Evolutionary conservation across 441 rosid genomes (phyloP), one percentile per base, ranked within the genome.

Genomic region (Eutrema salsugineum): DNA sequence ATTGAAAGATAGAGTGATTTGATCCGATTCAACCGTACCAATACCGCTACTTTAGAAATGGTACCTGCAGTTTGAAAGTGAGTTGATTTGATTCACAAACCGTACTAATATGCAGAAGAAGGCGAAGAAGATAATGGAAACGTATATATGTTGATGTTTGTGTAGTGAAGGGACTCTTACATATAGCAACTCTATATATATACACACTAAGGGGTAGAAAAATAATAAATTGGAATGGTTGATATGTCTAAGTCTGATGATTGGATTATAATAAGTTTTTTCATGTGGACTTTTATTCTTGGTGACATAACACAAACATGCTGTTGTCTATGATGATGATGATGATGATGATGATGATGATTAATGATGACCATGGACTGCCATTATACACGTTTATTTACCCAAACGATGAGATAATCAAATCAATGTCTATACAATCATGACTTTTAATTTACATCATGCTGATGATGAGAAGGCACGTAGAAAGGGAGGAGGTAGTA

Each of bases 391-490:
- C 19, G 36, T 14, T 53, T 20, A 12, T 33, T 42, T 60, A 24
- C 36, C 10, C 10, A 22, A 39, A 43, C 36, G 15, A 43, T 44
- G 66, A 61, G 53, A 27, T 28, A 11, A 61, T 43, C 51, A 44
- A 43, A 62, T 12, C 24, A 43, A 61, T 61, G 50, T 43, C 8
- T 35, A 6, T 8, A 36, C 27, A 24, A 24, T 58, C 47, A 16
- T 33, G 40, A 55, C 11, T 38, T 1, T 22, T 22, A 22, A 22
- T 22, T 22, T 22, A 22, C 24, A 22, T 22, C 3, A 22, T 28
- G 44, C 15, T 56, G 43, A 82, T 82, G 89, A 85, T 85, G 15
- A 63, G 46, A 33, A 44, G 46, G 28, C 28, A 46, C 16, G 67
- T 30, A 46, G 14, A 56, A 8, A 56, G 8, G 27, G 14, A 47